These are phyloP conservation scores for Boechera retrofracta DNA, from an alignment of 345 rosid species.

Conservation along the genomic window DNA sequence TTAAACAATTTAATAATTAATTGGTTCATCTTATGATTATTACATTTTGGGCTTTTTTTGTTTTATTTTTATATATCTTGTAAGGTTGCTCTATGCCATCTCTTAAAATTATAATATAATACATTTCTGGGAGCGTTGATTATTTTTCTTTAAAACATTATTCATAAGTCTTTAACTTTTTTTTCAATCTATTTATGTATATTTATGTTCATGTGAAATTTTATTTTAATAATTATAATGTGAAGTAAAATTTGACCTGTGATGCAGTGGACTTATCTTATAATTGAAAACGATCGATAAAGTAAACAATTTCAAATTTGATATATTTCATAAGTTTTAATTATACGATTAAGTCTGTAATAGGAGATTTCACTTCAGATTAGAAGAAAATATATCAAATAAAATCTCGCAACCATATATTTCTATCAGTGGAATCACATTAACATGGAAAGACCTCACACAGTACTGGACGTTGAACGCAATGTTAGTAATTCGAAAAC, in stretches of 20 bases:
- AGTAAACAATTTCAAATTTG: background rate
- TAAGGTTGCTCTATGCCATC: constrained; percentile 21
- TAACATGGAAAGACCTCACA: background rate
- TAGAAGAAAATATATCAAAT: background rate
- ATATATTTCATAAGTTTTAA: background rate
- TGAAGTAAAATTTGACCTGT: background rate
- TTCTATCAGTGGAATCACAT: background rate
- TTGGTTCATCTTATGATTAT: background rate
- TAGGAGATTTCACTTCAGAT: background rate
- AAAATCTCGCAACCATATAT: background rate
- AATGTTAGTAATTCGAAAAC: background rate
- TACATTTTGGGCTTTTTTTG: background rate
- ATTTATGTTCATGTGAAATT: background rate
- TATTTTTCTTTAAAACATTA: background rate
- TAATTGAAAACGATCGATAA: background rate
- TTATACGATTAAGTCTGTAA: background rate
- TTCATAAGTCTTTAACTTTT: background rate
- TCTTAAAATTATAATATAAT: background rate
- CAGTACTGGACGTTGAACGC: background rate
- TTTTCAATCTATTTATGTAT: background rate
- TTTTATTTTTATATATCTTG: constrained; percentile 1
- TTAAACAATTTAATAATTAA: constrained; percentile 10
- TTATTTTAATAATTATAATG: background rate
- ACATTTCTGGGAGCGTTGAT: background rate
- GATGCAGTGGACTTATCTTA: background rate